phyloP scores from a whole-genome alignment of 23 red algal genomes.

The Agarophyton chilense region DNA sequence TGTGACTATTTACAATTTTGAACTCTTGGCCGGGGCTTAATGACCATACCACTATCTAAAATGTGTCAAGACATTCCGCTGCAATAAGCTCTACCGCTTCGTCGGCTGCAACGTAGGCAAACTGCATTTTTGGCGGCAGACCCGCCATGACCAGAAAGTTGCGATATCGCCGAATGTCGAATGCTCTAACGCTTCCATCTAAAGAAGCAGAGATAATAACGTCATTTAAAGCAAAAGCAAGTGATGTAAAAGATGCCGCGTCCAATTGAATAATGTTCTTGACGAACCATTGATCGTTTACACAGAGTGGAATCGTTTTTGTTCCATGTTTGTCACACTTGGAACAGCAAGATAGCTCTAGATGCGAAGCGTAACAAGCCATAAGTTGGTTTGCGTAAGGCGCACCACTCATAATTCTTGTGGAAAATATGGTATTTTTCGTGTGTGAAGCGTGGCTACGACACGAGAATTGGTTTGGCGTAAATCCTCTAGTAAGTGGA shows the following conservation, averaged over 20 bases:
- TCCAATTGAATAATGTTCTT: too few species aligned
- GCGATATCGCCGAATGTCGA: constrained; percentile 88
- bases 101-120: constrained; percentile 84
- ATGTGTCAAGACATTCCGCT: constrained; percentile 85
- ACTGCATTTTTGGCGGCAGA: constrained; percentile 75
- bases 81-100: constrained; percentile 84
- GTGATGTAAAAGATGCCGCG: constrained; percentile 68
- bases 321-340: too few species aligned
- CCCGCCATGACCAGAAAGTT: constrained; percentile 84
- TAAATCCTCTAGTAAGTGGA: too few species aligned
- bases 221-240: constrained; percentile 84
- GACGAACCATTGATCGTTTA: too few species aligned
- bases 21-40: constrained; percentile 85
- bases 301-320: too few species aligned
- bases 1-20: constrained; percentile 86
- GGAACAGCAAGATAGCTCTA: too few species aligned
- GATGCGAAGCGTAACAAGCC: too few species aligned
- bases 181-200: constrained; percentile 95
- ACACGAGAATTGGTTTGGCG: too few species aligned
- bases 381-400: too few species aligned
- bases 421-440: too few species aligned
- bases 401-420: too few species aligned
- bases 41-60: constrained; percentile 90
- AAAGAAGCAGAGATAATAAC: constrained; percentile 85
- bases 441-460: too few species aligned